phyloP scores from a whole-genome alignment of 139 green algal species.

The Ettlia oleoabundans region DNA sequence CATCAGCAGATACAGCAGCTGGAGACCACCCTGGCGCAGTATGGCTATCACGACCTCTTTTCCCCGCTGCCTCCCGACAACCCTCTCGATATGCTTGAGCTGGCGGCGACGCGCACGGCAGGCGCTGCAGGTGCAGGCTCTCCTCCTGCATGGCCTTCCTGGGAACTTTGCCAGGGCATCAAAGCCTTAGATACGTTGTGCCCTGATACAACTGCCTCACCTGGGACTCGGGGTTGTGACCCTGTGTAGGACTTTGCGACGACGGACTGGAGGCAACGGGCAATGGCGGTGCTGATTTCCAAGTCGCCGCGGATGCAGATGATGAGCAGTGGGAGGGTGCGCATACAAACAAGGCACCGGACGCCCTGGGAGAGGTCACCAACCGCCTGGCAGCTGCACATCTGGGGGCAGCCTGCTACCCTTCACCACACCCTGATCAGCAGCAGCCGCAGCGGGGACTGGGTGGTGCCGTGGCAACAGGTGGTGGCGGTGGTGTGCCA shows the following conservation, averaged over 20 bases:
- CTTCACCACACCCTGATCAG: background rate
- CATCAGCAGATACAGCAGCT: slow-evolving; percentile 29
- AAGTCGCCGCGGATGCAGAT: background rate
- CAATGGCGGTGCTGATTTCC: background rate
- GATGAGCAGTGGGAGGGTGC: background rate
- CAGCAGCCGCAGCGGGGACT: background rate
- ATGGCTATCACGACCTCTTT: slow-evolving; percentile 36
- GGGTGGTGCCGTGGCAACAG: background rate
- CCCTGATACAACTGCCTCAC: too few relatives aligned
- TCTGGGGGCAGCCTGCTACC: background rate
- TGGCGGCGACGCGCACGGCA: background rate
- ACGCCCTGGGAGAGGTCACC: slow-evolving; percentile 4
- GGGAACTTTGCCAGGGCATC: background rate
- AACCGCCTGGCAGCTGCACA: slow-evolving; percentile 10
- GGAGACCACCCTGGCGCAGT: slow-evolving; percentile 28
- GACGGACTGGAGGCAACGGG: background rate
- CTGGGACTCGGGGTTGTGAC: too few relatives aligned
- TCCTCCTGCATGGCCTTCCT: background rate
- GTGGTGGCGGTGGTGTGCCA: background rate
- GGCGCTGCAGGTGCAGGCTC: too few relatives aligned
- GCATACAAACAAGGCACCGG: background rate
- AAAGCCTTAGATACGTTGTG: too few relatives aligned
- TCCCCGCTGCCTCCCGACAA: slow-evolving; percentile 31
- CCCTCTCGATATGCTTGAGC: slow-evolving; percentile 38
- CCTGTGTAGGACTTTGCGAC: too few relatives aligned